Evolutionary conservation across 139 green algal species (phyloP).

Genomic region (Micractinium sp.): DNA sequence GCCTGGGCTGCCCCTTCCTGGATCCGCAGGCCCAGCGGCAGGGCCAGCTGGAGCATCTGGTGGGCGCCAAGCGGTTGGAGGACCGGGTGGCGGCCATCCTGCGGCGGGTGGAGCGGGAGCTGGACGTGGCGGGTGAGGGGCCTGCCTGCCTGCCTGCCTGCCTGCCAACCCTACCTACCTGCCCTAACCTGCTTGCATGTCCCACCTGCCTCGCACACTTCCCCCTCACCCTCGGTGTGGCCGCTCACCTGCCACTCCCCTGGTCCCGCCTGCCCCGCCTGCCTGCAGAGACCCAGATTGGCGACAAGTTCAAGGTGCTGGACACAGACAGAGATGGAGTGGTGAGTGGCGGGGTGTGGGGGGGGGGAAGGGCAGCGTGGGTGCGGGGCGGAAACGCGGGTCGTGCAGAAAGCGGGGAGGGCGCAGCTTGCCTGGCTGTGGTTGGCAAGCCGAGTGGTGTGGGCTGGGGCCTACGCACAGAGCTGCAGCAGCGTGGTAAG

Average conservation of each 20-base stretch:
- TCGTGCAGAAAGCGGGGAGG: background rate
- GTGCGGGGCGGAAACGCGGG: background rate
- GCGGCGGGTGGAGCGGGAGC: slow-evolving; percentile 76
- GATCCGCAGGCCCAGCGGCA: slow-evolving; percentile 23
- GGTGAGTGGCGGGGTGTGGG: slow-evolving; percentile 22
- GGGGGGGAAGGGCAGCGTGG: background rate
- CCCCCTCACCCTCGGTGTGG: background rate
- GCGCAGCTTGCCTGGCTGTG: background rate
- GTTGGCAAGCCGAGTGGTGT: background rate
- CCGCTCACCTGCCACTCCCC: background rate
- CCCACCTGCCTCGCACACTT: background rate
- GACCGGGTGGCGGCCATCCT: slow-evolving; percentile 80
- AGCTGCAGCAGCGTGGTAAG: too few species aligned
- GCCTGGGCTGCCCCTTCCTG: too few species aligned
- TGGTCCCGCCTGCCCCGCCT: background rate
- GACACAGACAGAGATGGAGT: slow-evolving; percentile 82
- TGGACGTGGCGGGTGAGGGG: slow-evolving; percentile 69
- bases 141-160: background rate
- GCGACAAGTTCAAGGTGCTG: slow-evolving; percentile 73
- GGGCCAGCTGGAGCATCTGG: slow-evolving; percentile 50
- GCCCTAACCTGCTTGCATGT: background rate
- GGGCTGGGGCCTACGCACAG: too few species aligned
- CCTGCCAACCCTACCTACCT: background rate
- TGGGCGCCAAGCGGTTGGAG: slow-evolving; percentile 60
- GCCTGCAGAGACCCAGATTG: slow-evolving; percentile 64